phyloP scores from a whole-genome alignment of 176 grass and related monocot genomes.

The Oryza meridionalis region DNA sequence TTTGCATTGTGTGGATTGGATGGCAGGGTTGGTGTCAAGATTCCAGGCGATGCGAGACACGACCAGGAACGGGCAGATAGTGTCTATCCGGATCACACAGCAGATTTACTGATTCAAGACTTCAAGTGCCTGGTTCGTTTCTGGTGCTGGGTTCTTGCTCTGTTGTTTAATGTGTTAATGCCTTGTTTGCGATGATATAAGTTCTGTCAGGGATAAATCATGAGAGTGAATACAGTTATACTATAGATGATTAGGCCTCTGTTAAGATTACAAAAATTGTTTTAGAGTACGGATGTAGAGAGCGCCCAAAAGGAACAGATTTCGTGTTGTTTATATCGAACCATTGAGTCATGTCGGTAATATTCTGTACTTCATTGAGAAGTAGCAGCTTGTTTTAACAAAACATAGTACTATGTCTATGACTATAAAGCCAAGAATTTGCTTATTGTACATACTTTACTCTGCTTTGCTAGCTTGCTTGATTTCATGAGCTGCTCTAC shows the following conservation, averaged over 20 bases:
- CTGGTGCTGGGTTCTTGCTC: constrained; percentile 20
- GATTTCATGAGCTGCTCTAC: not conserved
- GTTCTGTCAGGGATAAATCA: constrained; percentile 31
- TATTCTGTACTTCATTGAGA: not conserved
- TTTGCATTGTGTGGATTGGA: not conserved
- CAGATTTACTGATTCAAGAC: constrained; percentile 64
- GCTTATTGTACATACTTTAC: not conserved
- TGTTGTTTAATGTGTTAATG: constrained; percentile 39
- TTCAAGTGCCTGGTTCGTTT: constrained; percentile 29
- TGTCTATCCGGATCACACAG: constrained; percentile 81
- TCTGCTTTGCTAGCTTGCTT: not conserved
- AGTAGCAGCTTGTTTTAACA: not conserved
- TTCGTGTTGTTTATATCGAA: constrained; percentile 23
- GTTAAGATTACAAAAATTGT: constrained; percentile 5
- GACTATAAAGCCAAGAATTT: not conserved
- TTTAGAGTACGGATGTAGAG: constrained; percentile 18
- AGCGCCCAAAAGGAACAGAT: constrained; percentile 3
- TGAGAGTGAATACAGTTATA: constrained; percentile 22
- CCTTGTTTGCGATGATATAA: constrained; percentile 23
- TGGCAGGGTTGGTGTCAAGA: constrained; percentile 61
- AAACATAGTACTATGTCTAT: not conserved
- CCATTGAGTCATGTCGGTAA: constrained; percentile 13
- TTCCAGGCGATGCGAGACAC: constrained; percentile 72
- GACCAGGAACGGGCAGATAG: constrained; percentile 55
- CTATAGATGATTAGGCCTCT: constrained; percentile 8